These are phyloP conservation scores for Boletellus ananiceps DNA, from an alignment of 768 basidiomycete species.

Conservation along the genomic window DNA sequence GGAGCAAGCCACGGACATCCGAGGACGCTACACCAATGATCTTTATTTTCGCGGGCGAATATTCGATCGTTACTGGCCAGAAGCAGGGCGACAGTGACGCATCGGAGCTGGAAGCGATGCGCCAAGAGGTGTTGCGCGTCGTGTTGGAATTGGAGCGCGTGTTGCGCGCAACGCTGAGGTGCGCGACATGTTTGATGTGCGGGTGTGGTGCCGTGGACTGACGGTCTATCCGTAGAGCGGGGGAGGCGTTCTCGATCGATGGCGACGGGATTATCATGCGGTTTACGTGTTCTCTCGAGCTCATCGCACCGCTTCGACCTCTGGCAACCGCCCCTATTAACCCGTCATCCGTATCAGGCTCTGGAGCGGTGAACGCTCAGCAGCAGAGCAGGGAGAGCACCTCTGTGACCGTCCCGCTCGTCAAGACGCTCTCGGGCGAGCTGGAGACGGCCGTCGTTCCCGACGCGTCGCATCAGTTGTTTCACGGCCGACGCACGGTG, in stretches of 20 bases:
- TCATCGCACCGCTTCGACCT: constrained; percentile 17
- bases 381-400: too few species aligned
- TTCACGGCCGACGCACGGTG: constrained; percentile 52
- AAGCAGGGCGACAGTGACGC: background rate
- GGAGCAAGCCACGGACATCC: background rate
- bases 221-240: constrained; percentile 9
- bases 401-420: constrained; percentile 13
- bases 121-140: constrained; percentile 14
- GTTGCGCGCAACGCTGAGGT: constrained; percentile 19
- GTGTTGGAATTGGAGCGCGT: constrained; percentile 12
- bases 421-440: constrained; percentile 49
- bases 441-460: constrained; percentile 49
- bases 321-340: background rate
- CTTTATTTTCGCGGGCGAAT: constrained; percentile 26
- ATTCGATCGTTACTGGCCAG: constrained; percentile 19
- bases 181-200: background rate
- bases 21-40: background rate
- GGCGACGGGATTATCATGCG: constrained; percentile 20
- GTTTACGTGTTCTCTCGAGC: constrained; percentile 22
- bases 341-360: too few species aligned
- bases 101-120: constrained; percentile 9
- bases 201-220: background rate
- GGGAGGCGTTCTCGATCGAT: constrained; percentile 19
- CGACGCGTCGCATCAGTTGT: constrained; percentile 48
- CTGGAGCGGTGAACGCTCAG: too few species aligned